These are phyloP conservation scores for Alternaria novae-zelandiae DNA, from an alignment of 2,329 filamentous ascomycete species.

Conservation along the genomic window DNA sequence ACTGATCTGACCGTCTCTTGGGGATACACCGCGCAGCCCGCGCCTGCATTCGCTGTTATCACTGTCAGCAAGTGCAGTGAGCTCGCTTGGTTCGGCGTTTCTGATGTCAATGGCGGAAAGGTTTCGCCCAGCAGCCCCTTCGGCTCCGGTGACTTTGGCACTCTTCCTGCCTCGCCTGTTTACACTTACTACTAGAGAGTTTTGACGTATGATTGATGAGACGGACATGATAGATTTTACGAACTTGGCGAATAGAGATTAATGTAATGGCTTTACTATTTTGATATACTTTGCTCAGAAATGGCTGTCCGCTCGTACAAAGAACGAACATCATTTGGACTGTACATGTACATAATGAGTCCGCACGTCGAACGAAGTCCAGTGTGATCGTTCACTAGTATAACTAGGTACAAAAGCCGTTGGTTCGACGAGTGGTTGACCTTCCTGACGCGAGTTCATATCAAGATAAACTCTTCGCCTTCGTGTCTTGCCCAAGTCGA, in stretches of 20 bases:
- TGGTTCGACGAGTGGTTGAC: too few relatives aligned
- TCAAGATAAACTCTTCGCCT: too few relatives aligned
- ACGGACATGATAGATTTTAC: neutral
- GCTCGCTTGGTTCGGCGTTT: slow-evolving; percentile 22
- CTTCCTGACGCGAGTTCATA: too few relatives aligned
- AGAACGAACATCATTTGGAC: too few relatives aligned
- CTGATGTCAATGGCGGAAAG: slow-evolving; percentile 18
- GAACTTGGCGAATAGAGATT: neutral
- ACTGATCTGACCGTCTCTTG: slow-evolving; percentile 16
- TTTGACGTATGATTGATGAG: neutral
- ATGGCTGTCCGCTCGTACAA: too few relatives aligned
- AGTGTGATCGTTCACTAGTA: too few relatives aligned
- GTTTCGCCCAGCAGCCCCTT: slow-evolving; percentile 18
- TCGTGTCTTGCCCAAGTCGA: too few relatives aligned
- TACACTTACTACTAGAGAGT: slow-evolving; percentile 14
- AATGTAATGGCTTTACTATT: neutral
- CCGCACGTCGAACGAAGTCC: too few relatives aligned
- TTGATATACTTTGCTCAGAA: too few relatives aligned
- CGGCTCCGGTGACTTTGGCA: slow-evolving; percentile 15
- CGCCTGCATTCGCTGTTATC: slow-evolving; percentile 17
- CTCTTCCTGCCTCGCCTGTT: slow-evolving; percentile 10
- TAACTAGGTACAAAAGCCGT: too few relatives aligned
- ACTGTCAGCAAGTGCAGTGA: slow-evolving; percentile 18
- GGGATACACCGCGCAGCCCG: slow-evolving; percentile 18
- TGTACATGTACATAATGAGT: too few relatives aligned